A percentile compares a stretch with the other conserved stretches of the same genome.
Conservation (phyloP, 2,329 filamentous ascomycete genomes). For the Aspergillus floridensis region DNA sequence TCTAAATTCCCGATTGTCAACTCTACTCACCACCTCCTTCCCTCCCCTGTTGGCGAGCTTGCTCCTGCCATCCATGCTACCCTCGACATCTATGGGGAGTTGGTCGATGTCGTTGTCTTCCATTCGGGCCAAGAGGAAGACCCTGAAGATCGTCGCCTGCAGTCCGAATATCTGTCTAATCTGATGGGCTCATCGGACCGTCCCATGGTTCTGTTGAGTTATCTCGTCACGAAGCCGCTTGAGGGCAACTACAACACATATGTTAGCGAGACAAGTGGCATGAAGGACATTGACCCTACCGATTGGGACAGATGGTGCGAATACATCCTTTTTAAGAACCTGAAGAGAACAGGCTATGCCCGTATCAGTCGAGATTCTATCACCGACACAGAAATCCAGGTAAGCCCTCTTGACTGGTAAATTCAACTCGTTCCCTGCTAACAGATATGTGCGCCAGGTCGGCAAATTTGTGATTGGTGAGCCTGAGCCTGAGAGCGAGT, state of each 20-base stretch:
- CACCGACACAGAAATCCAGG: conserved; percentile 95
- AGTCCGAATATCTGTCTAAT: conserved; percentile 79
- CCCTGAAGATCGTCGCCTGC: conserved; percentile 81
- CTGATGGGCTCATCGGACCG: conserved; percentile 81
- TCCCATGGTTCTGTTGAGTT: conserved; percentile 81
- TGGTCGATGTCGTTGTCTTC: conserved; percentile 95
- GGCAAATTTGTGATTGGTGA: conserved; percentile 89
- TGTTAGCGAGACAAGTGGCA: conserved; percentile 79
- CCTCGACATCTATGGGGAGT: conserved; percentile 82
- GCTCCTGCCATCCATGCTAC: conserved; percentile 97
- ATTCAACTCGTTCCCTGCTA: conserved; percentile 4
- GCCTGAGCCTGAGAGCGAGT: conserved; percentile 60
- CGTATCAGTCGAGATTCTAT: conserved; percentile 85
- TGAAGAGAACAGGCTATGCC: conserved; percentile 84
- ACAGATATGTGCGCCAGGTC: conserved; percentile 48
- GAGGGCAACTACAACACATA: conserved; percentile 97
- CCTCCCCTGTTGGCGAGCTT: conserved; percentile 88
- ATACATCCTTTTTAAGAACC: conserved; percentile 91
- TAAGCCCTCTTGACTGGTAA: conserved; percentile 34
- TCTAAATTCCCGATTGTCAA: conserved; percentile 98
- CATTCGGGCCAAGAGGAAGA: conserved; percentile 98
- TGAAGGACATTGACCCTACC: conserved; percentile 88
- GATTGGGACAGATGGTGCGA: conserved; percentile 99
- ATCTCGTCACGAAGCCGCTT: conserved; percentile 85
- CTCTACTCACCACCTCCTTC: conserved; percentile 91